These are phyloP conservation scores for Elsinoe necatrix DNA, from an alignment of 2,329 filamentous ascomycete genomes.

Conservation along the genomic window DNA sequence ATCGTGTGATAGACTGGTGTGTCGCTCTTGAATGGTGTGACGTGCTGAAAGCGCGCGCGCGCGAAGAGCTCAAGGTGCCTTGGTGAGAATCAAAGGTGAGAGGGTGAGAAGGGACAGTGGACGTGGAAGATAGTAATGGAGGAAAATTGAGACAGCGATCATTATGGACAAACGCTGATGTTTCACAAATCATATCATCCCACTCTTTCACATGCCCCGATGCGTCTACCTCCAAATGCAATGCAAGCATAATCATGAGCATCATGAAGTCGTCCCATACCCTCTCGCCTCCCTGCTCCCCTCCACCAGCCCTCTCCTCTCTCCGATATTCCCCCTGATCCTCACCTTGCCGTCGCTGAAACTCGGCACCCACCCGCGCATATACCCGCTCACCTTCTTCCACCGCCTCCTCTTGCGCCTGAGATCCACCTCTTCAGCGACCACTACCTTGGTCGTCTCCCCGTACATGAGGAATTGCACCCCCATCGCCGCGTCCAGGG, in stretches of 20 bases:
- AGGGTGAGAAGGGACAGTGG: too few relatives aligned
- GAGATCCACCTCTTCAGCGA: conserved; percentile 38
- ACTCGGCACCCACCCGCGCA: conserved; percentile 57
- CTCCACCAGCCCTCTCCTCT: background rate
- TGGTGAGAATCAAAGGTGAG: too few relatives aligned
- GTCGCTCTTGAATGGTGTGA: too few relatives aligned
- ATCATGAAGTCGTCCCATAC: conserved; percentile 2
- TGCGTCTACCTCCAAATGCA: background rate
- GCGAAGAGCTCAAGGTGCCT: too few relatives aligned
- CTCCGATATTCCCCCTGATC: background rate
- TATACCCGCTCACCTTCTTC: conserved; percentile 54
- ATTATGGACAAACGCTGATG: background rate
- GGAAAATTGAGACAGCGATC: too few relatives aligned
- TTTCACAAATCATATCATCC: background rate
- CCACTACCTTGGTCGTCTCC: conserved; percentile 37
- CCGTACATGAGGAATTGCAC: conserved; percentile 56
- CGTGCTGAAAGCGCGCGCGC: too few relatives aligned
- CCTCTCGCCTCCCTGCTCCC: background rate
- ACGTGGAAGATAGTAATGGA: too few relatives aligned
- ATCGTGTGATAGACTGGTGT: too few relatives aligned
- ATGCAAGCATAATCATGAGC: background rate
- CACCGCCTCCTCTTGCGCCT: conserved; percentile 38
- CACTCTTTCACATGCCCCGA: background rate
- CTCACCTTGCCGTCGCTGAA: conserved; percentile 29
- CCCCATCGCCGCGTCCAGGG: conserved; percentile 54